Percentiles rank a stretch among this genome's conserved stretches.
Evolutionary conservation across 2,329 filamentous ascomycete species (phyloP).

Genomic region (Fusarium humuli): DNA sequence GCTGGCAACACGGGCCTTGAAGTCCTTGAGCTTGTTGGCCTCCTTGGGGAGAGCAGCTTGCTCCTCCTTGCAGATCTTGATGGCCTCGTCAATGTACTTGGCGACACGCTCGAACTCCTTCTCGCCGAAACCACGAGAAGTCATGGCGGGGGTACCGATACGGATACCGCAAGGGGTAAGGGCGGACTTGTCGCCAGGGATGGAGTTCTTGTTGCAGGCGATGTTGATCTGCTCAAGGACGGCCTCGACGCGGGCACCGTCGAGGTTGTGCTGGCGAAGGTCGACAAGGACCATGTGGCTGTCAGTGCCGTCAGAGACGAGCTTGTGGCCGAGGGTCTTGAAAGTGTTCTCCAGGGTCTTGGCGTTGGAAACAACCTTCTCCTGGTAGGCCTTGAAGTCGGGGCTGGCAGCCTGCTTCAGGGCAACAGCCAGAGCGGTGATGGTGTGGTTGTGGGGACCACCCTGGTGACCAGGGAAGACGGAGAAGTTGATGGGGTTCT

Average conservation of each 20-base stretch:
- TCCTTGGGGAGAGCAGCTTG: constrained; percentile 90
- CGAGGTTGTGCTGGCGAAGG: constrained; percentile 85
- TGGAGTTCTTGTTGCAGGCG: constrained; percentile 99
- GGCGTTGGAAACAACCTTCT: constrained; percentile 91
- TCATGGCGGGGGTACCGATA: constrained; percentile 98
- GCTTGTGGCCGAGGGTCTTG: constrained; percentile 90
- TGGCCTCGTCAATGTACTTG: constrained; percentile 86
- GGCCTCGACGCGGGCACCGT: constrained; percentile 94
- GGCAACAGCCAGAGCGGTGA: constrained; percentile 94
- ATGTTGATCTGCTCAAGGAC: constrained; percentile 99
- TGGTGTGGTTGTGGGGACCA: constrained; percentile 99
- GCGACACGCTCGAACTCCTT: constrained; percentile 93
- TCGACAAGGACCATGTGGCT: constrained; percentile 98
- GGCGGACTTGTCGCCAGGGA: constrained; percentile 96
- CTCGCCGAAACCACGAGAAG: constrained; percentile 90
- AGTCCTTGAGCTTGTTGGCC: constrained; percentile 99
- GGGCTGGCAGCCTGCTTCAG: constrained; percentile 91
- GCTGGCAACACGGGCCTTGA: constrained; percentile 89
- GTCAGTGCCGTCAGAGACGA: constrained; percentile 95
- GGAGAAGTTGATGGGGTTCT: constrained; percentile 97
- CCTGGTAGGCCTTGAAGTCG: constrained; percentile 94
- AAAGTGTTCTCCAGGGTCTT: constrained; percentile 88
- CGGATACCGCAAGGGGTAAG: constrained; percentile 94
- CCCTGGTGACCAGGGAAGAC: constrained; percentile 99
- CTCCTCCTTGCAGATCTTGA: constrained; percentile 90